These are phyloP conservation scores for Helotiales sp. DNA, from an alignment of 2,329 filamentous ascomycete genomes.

Conservation along the genomic window DNA sequence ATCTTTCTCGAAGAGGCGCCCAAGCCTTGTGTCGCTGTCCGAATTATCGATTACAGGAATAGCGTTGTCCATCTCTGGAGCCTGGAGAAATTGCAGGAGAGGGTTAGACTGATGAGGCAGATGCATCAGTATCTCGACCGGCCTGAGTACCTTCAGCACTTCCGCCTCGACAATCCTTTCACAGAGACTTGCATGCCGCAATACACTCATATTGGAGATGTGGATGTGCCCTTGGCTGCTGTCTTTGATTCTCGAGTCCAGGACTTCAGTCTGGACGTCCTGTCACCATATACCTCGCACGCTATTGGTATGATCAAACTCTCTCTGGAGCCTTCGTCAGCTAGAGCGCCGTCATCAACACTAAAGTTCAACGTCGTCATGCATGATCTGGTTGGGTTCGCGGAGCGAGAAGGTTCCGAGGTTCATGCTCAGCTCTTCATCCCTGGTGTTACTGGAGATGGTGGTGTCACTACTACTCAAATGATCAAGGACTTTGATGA, in stretches of 20 bases:
- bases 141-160: slow-evolving; percentile 90
- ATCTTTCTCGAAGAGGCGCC: slow-evolving; percentile 74
- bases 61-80: slow-evolving; percentile 91
- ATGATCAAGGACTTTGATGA: slow-evolving; percentile 95
- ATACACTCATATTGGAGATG: slow-evolving; percentile 90
- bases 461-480: slow-evolving; percentile 90
- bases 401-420: slow-evolving; percentile 91
- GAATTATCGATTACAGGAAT: slow-evolving; percentile 88
- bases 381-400: slow-evolving; percentile 92
- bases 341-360: slow-evolving; percentile 86
- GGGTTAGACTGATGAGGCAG: slow-evolving; percentile 90
- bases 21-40: slow-evolving; percentile 88
- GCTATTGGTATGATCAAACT: slow-evolving; percentile 88
- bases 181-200: slow-evolving; percentile 87
- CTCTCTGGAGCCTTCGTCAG: slow-evolving; percentile 89
- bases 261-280: slow-evolving; percentile 87
- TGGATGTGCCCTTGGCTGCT: slow-evolving; percentile 85
- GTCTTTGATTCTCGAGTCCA: slow-evolving; percentile 95
- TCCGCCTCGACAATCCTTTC: slow-evolving; percentile 91
- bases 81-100: slow-evolving; percentile 83
- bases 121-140: slow-evolving; percentile 96
- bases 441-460: slow-evolving; percentile 84
- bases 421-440: slow-evolving; percentile 98
- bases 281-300: slow-evolving; percentile 89
- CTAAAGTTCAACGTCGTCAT: slow-evolving; percentile 99